phyloP scores from a whole-genome alignment of 2,329 filamentous ascomycete genomes.

The Penicillium sp. region DNA sequence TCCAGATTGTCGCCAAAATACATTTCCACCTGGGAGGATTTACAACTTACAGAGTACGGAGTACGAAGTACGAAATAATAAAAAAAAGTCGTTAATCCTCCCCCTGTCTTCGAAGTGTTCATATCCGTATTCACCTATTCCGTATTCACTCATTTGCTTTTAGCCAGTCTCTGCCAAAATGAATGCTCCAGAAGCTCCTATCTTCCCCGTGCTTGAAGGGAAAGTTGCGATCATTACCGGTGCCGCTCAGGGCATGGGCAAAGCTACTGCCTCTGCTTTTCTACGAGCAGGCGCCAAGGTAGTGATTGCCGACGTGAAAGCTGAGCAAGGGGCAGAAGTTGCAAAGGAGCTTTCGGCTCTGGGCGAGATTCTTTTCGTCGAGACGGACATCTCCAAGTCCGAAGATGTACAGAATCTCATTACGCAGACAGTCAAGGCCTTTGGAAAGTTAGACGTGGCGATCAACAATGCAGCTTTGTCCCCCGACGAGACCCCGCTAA shows the following conservation, averaged over 20 bases:
- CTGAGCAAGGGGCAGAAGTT: slow-evolving; percentile 17
- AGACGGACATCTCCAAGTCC: slow-evolving; percentile 29
- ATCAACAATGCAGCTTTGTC: slow-evolving; percentile 44
- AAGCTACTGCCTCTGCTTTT: slow-evolving; percentile 53
- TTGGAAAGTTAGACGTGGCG: slow-evolving; percentile 45
- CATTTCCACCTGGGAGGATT: too few relatives aligned
- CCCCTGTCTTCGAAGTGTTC: background rate
- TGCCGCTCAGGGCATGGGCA: slow-evolving; percentile 34
- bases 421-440: slow-evolving; percentile 32
- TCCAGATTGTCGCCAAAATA: too few relatives aligned
- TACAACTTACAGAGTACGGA: background rate
- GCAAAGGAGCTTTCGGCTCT: slow-evolving; percentile 10
- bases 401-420: slow-evolving; percentile 35
- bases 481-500: slow-evolving; percentile 28
- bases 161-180: background rate
- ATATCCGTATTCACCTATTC: background rate
- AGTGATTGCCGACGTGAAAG: slow-evolving; percentile 73
- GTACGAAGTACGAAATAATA: background rate
- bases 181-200: background rate
- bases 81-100: background rate
- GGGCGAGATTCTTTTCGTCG: slow-evolving; percentile 24
- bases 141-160: background rate
- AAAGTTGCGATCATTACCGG: slow-evolving; percentile 28
- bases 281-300: slow-evolving; percentile 79
- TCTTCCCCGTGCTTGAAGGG: slow-evolving; percentile 10